Conservation (phyloP, 106 monocot species). For the Dendrobium huoshanense region DNA sequence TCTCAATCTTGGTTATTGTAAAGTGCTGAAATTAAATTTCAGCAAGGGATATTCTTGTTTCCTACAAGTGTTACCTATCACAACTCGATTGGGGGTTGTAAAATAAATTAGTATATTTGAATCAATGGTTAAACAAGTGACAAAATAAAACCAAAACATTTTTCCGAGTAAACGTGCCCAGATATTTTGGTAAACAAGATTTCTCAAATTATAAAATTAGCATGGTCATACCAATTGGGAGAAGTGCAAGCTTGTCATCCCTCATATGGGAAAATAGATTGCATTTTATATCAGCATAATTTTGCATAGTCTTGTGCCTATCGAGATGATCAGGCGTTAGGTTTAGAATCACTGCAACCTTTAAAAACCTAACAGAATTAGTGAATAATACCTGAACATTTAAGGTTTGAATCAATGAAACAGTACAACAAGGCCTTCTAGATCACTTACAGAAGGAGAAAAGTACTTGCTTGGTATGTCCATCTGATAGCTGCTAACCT, state of each 20-base stretch:
- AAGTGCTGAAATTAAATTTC: no score
- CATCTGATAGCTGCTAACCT: constrained; percentile 54
- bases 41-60: no score
- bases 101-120: background rate
- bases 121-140: background rate
- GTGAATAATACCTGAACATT: background rate
- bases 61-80: no score
- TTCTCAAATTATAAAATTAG: background rate
- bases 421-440: background rate
- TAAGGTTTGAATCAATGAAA: background rate
- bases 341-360: constrained; percentile 46
- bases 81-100: background rate
- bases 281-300: constrained; percentile 47
- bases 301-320: constrained; percentile 50
- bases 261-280: constrained; percentile 41
- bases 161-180: background rate
- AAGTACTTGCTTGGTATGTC: constrained; percentile 41
- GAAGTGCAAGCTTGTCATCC: constrained; percentile 33
- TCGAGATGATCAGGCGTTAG: constrained; percentile 56
- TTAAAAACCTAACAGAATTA: constrained; percentile 8
- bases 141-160: background rate
- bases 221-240: constrained; percentile 32
- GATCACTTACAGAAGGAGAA: constrained; percentile 33
- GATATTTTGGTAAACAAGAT: background rate
- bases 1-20: no score